Percentiles rank a stretch among this genome's conserved stretches.
phyloP scores from a whole-genome alignment of 2,329 filamentous ascomycete genomes.

The Microdochium paspali region DNA sequence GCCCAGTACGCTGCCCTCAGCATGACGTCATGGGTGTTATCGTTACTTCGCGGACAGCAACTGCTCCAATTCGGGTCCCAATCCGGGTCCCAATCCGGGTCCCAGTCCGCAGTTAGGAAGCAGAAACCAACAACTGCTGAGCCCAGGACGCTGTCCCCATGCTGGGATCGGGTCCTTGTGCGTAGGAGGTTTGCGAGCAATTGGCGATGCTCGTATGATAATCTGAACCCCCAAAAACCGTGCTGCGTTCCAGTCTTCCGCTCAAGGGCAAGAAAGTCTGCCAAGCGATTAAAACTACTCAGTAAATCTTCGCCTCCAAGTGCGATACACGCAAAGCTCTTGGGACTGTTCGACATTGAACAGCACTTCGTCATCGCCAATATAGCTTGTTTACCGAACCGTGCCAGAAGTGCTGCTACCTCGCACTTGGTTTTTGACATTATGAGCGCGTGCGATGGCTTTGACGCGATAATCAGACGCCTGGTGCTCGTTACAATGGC shows the following conservation, averaged over 20 bases:
- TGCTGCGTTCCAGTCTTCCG: too few relatives aligned
- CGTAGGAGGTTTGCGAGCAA: too few relatives aligned
- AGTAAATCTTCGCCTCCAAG: too few relatives aligned
- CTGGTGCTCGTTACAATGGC: not conserved
- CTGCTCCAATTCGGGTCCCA: too few relatives aligned
- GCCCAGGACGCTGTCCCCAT: not conserved
- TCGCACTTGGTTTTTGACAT: not conserved
- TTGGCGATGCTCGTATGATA: too few relatives aligned
- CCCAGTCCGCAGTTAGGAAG: too few relatives aligned
- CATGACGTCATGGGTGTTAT: not conserved
- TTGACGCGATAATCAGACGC: not conserved
- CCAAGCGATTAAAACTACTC: too few relatives aligned
- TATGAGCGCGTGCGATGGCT: not conserved
- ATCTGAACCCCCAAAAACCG: too few relatives aligned
- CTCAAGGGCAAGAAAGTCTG: too few relatives aligned
- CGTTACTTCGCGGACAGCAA: too few relatives aligned
- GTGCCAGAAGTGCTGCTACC: not conserved
- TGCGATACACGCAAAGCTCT: too few relatives aligned
- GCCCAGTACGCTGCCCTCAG: not conserved
- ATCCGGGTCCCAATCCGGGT: too few relatives aligned
- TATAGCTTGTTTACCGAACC: not conserved
- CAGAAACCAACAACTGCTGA: not conserved
- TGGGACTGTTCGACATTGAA: not conserved
- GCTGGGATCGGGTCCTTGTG: not conserved
- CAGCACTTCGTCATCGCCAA: not conserved